Evolutionary conservation across 306 rosid genomes (phyloP).

Genomic region (Cicer bijugum): DNA sequence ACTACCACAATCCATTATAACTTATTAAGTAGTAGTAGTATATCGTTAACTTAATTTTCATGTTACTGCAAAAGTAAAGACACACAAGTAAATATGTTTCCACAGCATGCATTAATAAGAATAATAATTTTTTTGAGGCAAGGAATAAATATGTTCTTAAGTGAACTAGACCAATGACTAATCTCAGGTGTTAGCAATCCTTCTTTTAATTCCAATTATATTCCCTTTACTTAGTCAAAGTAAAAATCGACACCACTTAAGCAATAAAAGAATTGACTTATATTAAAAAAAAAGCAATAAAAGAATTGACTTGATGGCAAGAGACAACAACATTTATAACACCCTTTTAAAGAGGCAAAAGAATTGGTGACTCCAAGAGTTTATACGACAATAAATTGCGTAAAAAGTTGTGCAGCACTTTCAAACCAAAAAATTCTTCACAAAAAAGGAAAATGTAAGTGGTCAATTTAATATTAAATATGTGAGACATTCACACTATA

Average conservation of each 20-base stretch:
- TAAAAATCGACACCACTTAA: background rate
- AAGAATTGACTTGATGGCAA: background rate
- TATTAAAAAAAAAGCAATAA: too few species aligned
- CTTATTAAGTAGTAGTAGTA: too few species aligned
- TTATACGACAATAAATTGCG: background rate
- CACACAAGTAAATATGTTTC: background rate
- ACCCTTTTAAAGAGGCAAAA: conserved; percentile 4
- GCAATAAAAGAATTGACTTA: too few species aligned
- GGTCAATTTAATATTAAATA: too few species aligned
- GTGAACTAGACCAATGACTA: background rate
- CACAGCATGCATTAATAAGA: background rate
- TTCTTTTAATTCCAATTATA: background rate
- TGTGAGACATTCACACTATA: too few species aligned
- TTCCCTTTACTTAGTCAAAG: background rate
- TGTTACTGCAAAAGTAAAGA: background rate
- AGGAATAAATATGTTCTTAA: background rate
- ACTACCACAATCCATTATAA: too few species aligned
- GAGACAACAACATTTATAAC: background rate
- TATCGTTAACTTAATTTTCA: too few species aligned
- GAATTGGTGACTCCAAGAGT: background rate
- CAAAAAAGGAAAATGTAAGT: background rate
- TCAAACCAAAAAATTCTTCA: background rate
- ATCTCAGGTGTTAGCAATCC: background rate
- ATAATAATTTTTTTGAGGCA: too few species aligned
- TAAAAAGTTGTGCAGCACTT: background rate